Base-by-base conservation (phyloP, 2,329 filamentous ascomycete genomes). In the Scolecobasidium constrictum region DNA sequence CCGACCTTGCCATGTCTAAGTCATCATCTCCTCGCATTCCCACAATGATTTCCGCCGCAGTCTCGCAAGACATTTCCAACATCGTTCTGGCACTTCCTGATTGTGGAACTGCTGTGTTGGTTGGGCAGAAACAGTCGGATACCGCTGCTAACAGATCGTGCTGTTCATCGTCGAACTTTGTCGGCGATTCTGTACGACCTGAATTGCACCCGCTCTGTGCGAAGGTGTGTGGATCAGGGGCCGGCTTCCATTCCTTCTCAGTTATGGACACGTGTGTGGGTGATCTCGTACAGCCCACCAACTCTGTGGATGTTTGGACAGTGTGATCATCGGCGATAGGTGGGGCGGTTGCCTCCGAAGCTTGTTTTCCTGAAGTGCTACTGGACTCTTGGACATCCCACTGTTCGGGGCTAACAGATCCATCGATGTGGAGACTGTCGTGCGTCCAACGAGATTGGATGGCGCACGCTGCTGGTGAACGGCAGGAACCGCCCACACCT, bases 31-130 rank as follows among this genome's bases (percentile, higher is more conserved):
- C 11, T 18, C 34, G 34, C 34, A 36, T 36, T 9, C 34, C 34
- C 18, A 15, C 34, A 11, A 36, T 36, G 11, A 36, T 36, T 11
- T 15, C 18, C 9, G 34, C 34, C 34, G 34, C 34, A 13, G 17
- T 18, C 16, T 36, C 34, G 16, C 34, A 36, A 13, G 34, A 36
- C 18, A 18, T 36, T 36, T 36, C 34, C n/a, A 31, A 31, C 26
- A 7, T 31, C n/a, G 26, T 31, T n/a, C n/a, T n/a, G 9, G 9
- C 9, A 31, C n/a, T 9, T 9, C n/a, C n/a, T 7, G 9, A 31
- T 31, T 31, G 26, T 31, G 26, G 9, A 9, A 9, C n/a, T 31
- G 26, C n/a, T n/a, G 26, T 9, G 9, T 31, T 31, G 26, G 26
- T n/a, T 31, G 26, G 26, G 26, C n/a, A 31, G 9, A n/a, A 31